These are phyloP conservation scores for Cyberlindnera maritima DNA, from an alignment of 805 yeast genomes.

Conservation along the genomic window DNA sequence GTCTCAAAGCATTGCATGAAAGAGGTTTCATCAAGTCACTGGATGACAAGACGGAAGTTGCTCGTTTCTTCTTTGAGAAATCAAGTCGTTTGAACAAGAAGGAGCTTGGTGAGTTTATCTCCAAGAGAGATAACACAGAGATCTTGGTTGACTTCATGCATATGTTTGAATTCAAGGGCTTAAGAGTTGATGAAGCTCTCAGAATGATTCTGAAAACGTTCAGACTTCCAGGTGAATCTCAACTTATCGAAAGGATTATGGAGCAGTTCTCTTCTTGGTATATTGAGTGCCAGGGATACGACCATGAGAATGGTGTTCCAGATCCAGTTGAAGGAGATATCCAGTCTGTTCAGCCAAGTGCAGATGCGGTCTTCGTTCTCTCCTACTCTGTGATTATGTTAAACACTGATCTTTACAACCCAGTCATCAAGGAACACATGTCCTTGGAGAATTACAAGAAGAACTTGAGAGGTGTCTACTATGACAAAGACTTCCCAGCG, in stretches of 20 bases:
- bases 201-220: conserved; percentile 78
- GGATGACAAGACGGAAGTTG: conserved; percentile 59
- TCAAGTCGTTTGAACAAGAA: conserved; percentile 86
- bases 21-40: conserved; percentile 57
- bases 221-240: conserved; percentile 96
- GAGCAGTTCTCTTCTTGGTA: conserved; percentile 84
- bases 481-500: conserved; percentile 68
- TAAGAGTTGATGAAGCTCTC: conserved; percentile 91
- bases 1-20: conserved; percentile 61
- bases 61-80: conserved; percentile 70
- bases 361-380: conserved; percentile 84
- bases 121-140: conserved; percentile 65
- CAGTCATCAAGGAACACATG: conserved; percentile 92
- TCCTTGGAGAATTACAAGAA: conserved; percentile 74
- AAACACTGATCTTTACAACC: conserved; percentile 91
- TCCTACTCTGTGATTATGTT: conserved; percentile 92
- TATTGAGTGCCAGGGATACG: conserved; percentile 53
- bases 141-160: conserved; percentile 63
- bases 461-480: conserved; percentile 78
- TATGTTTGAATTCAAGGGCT: conserved; percentile 68
- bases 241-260: conserved; percentile 89
- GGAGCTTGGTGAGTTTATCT: conserved; percentile 79
- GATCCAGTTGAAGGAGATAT: conserved; percentile 43
- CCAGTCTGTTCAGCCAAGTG: conserved; percentile 46
- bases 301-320: conserved; percentile 25